These are phyloP conservation scores for Triticum timopheevii DNA, from an alignment of 176 grass and related monocot genomes.

Conservation along the genomic window DNA sequence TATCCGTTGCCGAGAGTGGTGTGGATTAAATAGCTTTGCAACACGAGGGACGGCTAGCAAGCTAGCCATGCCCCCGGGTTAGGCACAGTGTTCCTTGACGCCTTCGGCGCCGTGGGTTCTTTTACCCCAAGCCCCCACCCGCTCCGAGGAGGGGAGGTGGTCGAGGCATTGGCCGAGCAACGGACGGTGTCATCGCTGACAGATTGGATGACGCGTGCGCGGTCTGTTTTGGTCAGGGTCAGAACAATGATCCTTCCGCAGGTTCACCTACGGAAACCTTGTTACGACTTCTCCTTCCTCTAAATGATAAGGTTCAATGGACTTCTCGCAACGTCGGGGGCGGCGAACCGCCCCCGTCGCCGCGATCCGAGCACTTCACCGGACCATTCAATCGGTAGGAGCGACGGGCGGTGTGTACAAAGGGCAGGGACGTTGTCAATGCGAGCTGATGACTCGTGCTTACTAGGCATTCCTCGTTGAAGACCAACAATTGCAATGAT, in stretches of 20 bases:
- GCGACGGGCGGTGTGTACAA: too few relatives aligned
- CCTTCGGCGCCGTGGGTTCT: too few relatives aligned
- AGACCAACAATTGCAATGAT: conserved; percentile 71
- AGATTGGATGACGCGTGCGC: too few relatives aligned
- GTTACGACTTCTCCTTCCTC: conserved; percentile 61
- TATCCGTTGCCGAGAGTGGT: conserved; percentile 69
- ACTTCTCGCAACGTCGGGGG: conserved; percentile 12
- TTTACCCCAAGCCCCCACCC: not conserved
- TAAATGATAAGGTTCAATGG: conserved; percentile 55
- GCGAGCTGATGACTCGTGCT: not conserved
- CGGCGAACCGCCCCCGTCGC: not conserved
- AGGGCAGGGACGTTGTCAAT: too few relatives aligned
- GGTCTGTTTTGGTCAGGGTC: too few relatives aligned
- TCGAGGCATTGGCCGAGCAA: too few relatives aligned
- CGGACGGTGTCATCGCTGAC: too few relatives aligned
- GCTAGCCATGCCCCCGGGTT: too few relatives aligned
- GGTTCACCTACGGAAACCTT: conserved; percentile 43
- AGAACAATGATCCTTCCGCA: too few relatives aligned
- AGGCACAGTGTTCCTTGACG: too few relatives aligned
- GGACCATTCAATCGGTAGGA: not conserved
- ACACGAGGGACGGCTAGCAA: not conserved
- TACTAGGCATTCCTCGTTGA: conserved; percentile 56
- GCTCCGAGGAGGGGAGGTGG: not conserved
- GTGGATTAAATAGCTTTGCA: not conserved
- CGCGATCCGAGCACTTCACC: conserved; percentile 2